These are phyloP conservation scores for Saturnispora dispora DNA, from an alignment of 805 yeast species.

Conservation along the genomic window DNA sequence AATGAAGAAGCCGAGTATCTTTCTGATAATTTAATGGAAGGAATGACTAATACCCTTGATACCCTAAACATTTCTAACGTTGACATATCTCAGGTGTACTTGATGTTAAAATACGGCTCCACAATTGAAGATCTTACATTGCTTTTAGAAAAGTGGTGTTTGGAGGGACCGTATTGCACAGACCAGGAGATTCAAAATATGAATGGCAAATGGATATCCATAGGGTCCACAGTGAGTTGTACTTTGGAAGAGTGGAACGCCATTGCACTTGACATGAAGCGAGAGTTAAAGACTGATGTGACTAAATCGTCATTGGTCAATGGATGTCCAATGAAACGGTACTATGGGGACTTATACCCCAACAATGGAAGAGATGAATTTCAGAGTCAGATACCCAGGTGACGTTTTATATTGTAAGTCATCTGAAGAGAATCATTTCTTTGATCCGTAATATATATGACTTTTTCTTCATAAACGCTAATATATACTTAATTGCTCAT, in stretches of 20 bases:
- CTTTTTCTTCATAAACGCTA: neutral
- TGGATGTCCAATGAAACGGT: constrained; percentile 13
- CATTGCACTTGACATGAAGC: neutral
- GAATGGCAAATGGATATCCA: neutral
- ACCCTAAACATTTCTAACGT: constrained; percentile 5
- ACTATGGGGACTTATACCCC: constrained; percentile 13
- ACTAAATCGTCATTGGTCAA: neutral
- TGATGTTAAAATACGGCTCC: neutral
- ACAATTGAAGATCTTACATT: constrained; percentile 4
- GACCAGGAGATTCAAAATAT: neutral
- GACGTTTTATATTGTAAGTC: neutral
- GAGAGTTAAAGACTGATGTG: neutral
- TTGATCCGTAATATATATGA: neutral
- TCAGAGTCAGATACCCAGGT: neutral
- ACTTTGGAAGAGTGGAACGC: constrained; percentile 3
- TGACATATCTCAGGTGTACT: neutral
- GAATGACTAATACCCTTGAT: constrained; percentile 8
- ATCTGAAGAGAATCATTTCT: neutral
- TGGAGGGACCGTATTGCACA: constrained; percentile 10
- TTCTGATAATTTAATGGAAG: neutral
- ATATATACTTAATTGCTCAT: neutral
- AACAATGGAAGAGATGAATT: constrained; percentile 11
- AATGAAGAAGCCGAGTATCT: neutral
- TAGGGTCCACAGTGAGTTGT: neutral
- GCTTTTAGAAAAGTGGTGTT: constrained; percentile 11